phyloP scores from a whole-genome alignment of 2,329 filamentous ascomycete genomes.

The Colletotrichum euphorbiae region DNA sequence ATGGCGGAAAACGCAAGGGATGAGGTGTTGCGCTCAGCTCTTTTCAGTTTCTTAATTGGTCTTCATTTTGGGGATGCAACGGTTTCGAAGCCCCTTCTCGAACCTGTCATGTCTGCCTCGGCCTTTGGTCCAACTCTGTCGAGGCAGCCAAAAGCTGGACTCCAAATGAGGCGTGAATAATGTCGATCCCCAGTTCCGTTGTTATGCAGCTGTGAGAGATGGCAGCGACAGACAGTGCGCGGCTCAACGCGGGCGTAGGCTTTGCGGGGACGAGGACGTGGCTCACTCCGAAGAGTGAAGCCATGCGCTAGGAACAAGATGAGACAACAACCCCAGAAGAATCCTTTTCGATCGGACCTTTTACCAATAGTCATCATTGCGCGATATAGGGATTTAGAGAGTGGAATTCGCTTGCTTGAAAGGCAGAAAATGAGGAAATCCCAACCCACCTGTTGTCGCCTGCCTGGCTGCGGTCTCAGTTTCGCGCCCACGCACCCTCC shows the following conservation, averaged over 20 bases:
- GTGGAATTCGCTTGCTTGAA: not conserved
- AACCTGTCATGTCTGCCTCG: slow-evolving; percentile 60
- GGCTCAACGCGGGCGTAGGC: slow-evolving; percentile 5
- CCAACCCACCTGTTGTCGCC: slow-evolving; percentile 13
- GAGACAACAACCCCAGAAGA: slow-evolving; percentile 58
- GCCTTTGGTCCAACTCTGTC: slow-evolving; percentile 69
- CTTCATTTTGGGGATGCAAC: slow-evolving; percentile 64
- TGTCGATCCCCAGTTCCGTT: slow-evolving; percentile 15
- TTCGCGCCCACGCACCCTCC: slow-evolving; percentile 33
- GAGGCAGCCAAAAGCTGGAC: slow-evolving; percentile 57
- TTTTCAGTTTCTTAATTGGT: slow-evolving; percentile 75
- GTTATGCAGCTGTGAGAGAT: not conserved
- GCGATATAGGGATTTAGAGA: not conserved
- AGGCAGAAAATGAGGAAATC: not conserved
- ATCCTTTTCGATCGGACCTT: slow-evolving; percentile 69
- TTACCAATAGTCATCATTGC: slow-evolving; percentile 72
- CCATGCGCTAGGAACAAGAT: slow-evolving; percentile 37
- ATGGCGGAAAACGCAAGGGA: not conserved
- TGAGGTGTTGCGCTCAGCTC: slow-evolving; percentile 69
- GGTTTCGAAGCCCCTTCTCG: slow-evolving; percentile 55
- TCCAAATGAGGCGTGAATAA: slow-evolving; percentile 60
- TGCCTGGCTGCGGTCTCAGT: not conserved
- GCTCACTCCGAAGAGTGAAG: slow-evolving; percentile 40
- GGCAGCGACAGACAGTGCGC: slow-evolving; percentile 13
- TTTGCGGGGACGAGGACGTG: slow-evolving; percentile 28